Conservation (phyloP, 495 filamentous ascomycete genomes). For the Talaromyces proteolyticus region DNA sequence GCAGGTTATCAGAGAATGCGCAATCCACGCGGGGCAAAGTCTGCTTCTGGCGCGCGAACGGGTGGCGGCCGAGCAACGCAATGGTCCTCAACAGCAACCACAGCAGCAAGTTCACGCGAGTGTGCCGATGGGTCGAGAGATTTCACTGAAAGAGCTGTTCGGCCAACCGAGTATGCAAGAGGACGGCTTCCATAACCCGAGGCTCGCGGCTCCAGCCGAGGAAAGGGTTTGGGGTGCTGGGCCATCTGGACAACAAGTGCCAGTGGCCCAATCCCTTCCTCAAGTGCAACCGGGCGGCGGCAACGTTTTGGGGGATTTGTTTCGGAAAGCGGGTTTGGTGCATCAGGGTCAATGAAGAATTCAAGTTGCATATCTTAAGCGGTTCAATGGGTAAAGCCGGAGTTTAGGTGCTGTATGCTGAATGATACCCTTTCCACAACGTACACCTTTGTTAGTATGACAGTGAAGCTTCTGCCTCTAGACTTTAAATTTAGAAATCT, state of each 20-base stretch:
- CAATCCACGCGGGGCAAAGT: conserved; percentile 41
- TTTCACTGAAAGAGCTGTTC: conserved; percentile 50
- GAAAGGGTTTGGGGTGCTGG: conserved; percentile 39
- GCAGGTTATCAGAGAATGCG: conserved; percentile 48
- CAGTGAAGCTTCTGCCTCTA: no score
- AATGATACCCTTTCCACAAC: neutral
- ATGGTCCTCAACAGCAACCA: conserved; percentile 26
- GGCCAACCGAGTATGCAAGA: conserved; percentile 48
- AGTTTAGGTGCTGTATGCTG: neutral
- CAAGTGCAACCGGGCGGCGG: neutral
- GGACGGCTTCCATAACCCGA: conserved; percentile 44
- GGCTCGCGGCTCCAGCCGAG: neutral
- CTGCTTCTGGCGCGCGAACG: conserved; percentile 36
- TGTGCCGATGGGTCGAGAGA: conserved; percentile 46
- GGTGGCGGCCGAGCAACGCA: conserved; percentile 31
- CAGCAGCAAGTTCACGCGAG: conserved; percentile 25
- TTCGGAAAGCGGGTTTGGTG: conserved; percentile 35
- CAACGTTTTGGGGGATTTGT: conserved; percentile 35
- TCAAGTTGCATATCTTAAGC: neutral
- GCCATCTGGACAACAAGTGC: conserved; percentile 7
- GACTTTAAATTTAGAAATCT: no score
- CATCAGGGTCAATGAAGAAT: conserved; percentile 12
- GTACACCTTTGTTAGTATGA: neutral
- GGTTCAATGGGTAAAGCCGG: neutral
- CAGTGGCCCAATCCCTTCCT: neutral